Base-by-base conservation (phyloP, 2,329 filamentous ascomycete species). In the Trichoderma sp. region DNA sequence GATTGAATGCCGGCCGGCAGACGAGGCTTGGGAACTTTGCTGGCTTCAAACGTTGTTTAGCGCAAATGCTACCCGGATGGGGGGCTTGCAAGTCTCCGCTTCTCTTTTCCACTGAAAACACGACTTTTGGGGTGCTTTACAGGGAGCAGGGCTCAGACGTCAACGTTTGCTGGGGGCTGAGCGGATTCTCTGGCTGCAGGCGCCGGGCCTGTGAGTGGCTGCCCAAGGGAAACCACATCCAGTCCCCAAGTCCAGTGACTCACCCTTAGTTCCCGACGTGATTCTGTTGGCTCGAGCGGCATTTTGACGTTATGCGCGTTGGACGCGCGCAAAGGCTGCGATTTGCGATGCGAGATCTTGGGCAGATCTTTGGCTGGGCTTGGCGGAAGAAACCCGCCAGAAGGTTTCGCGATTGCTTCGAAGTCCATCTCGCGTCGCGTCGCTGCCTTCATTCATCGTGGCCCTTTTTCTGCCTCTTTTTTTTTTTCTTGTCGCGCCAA, bases 171-270 rank as follows among this genome's bases (percentile, higher is more conserved):
- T 18, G 18, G 75, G 74, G 74, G 71, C 73, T 69, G 68, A 63
- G 71, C 69, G 71, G 68, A 67, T 75, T 67, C n/a, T 43, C 13
- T 14, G 37, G 74, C 71, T 78, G 77, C 77, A 77, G 72, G 72
- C 73, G 68, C 70, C 72, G 63, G 75, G 69, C 72, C 70, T 68
- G 68, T 78, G 74, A 77, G 70, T 79, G 77, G 77, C 75, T 74
- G 39, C 73, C 75, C 75, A n/a, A 16, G 37, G 11, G 7, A 34
- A 34, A 34, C 32, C 7, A 34, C 34, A 14, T 13, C 34, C 34
- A 37, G 34, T 37, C 34, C 6, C 51, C 56, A 71, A 70, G 63
- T 32, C 51, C 11, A 58, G 76, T 77, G 75, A 77, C 75, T 77
- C 76, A 78, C 74, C 75, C 75, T 75, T 76, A 74, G 37, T 43